These are phyloP conservation scores for Hemisphaericaspora lyxosophila DNA, from an alignment of 1,139 yeast genomes.

Conservation along the genomic window DNA sequence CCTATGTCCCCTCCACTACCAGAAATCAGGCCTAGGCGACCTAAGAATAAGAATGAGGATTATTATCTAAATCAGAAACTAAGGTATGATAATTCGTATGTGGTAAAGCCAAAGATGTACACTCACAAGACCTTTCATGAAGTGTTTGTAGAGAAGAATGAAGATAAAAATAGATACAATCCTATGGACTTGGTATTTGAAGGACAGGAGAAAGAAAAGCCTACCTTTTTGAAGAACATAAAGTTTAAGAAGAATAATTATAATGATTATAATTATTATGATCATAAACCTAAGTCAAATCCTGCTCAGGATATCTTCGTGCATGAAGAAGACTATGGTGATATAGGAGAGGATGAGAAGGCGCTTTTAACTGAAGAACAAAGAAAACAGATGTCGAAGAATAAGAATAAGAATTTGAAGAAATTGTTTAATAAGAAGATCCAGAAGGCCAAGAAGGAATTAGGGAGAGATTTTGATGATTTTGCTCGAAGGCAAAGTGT, in stretches of 20 bases:
- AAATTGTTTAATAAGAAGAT: slow-evolving; percentile 26
- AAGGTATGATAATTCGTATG: slow-evolving; percentile 33
- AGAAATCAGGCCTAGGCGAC: slow-evolving; percentile 3
- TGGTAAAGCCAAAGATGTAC: slow-evolving; percentile 36
- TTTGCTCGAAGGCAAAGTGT: slow-evolving; percentile 26
- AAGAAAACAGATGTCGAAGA: slow-evolving; percentile 15
- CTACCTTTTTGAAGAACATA: slow-evolving; percentile 26
- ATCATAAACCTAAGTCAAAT: slow-evolving; percentile 15
- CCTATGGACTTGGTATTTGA: slow-evolving; percentile 47
- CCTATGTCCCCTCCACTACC: slow-evolving; percentile 4
- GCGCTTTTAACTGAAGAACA: slow-evolving; percentile 8
- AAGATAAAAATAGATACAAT: slow-evolving; percentile 31
- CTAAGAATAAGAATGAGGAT: slow-evolving; percentile 21
- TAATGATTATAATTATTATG: slow-evolving; percentile 39
- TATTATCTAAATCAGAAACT: slow-evolving; percentile 42
- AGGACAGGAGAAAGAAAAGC: slow-evolving; percentile 25
- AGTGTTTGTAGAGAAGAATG: slow-evolving; percentile 37
- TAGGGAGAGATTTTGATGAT: slow-evolving; percentile 32
- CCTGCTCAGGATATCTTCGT: slow-evolving; percentile 14
- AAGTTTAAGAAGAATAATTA: slow-evolving; percentile 36
- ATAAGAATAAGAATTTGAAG: slow-evolving; percentile 28
- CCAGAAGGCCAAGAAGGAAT: slow-evolving; percentile 29
- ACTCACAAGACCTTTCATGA: slow-evolving; percentile 44
- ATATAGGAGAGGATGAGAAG: slow-evolving; percentile 9
- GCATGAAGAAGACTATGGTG: slow-evolving; percentile 17